Conservation (phyloP, 2,329 filamentous ascomycete genomes). For the Cladophialophora chaetospira region DNA sequence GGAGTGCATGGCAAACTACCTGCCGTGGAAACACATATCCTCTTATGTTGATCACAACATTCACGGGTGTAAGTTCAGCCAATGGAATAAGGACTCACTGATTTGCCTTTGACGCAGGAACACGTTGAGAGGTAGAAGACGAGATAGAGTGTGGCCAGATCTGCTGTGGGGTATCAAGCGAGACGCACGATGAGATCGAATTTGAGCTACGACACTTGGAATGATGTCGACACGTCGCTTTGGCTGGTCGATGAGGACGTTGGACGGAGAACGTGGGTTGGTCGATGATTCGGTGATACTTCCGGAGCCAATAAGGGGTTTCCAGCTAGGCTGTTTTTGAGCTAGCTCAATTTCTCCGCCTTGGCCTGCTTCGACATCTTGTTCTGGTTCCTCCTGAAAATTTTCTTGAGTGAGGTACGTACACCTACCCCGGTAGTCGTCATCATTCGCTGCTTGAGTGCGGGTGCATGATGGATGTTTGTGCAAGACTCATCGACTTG, state of each 20-base stretch:
- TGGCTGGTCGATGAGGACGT: neutral
- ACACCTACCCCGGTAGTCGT: neutral
- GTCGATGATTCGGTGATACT: constrained; percentile 6
- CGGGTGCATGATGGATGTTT: no score
- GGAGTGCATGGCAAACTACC: no score
- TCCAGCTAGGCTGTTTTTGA: neutral
- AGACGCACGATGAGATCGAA: neutral
- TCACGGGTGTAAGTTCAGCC: neutral
- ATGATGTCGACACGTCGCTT: neutral
- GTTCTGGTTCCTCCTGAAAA: neutral
- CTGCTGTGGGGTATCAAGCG: neutral
- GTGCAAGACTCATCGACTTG: no score
- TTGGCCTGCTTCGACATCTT: neutral
- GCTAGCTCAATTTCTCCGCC: neutral
- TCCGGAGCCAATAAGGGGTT: neutral
- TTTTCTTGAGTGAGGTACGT: neutral
- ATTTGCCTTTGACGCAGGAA: neutral
- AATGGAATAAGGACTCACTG: neutral
- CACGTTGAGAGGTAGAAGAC: neutral
- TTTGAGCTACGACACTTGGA: neutral
- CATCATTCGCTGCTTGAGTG: neutral
- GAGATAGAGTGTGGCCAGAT: neutral
- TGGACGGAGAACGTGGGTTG: neutral
- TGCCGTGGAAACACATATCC: neutral
- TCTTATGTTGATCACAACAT: neutral